phyloP scores from a whole-genome alignment of 192 early-diverging fungal genomes.

The Coemansia sp. region DNA sequence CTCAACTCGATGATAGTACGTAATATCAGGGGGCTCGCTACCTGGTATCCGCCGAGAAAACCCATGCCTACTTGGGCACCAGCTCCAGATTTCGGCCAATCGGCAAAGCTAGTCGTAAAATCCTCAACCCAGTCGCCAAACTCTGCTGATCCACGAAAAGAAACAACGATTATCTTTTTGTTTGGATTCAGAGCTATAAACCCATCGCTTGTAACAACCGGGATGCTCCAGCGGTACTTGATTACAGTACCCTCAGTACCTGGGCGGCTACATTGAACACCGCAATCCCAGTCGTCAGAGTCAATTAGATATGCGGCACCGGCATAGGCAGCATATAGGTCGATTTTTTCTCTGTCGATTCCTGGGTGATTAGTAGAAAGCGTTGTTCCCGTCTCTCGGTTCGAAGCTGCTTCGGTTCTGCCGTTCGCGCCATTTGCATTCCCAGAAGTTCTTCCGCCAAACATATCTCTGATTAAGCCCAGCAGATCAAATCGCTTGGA shows the following conservation, averaged over 20 bases:
- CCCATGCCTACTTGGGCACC: constrained; percentile 33
- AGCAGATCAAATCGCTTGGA: constrained; percentile 2
- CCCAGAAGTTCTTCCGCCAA: neutral
- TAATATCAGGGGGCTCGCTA: constrained; percentile 14
- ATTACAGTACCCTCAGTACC: constrained; percentile 29
- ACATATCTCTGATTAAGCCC: neutral
- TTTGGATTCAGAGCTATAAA: constrained; percentile 30
- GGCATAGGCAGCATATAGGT: constrained; percentile 34
- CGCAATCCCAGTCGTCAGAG: constrained; percentile 22
- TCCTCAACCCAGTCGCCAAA: constrained; percentile 24
- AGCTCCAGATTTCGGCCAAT: constrained; percentile 17
- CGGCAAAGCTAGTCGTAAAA: neutral
- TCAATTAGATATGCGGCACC: constrained; percentile 25
- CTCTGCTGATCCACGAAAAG: constrained; percentile 30
- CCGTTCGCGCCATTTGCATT: neutral
- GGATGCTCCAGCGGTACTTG: constrained; percentile 22
- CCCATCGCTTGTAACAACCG: constrained; percentile 23
- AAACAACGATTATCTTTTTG: constrained; percentile 23
- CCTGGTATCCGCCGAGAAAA: constrained; percentile 28
- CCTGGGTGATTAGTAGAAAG: neutral
- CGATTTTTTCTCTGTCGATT: constrained; percentile 4
- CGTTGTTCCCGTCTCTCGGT: neutral
- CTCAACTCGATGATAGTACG: constrained; percentile 11
- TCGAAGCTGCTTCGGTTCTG: neutral
- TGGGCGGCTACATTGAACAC: constrained; percentile 25